Conservation (phyloP, 2,329 filamentous ascomycete species). For the Aspergillus aculeatus region DNA sequence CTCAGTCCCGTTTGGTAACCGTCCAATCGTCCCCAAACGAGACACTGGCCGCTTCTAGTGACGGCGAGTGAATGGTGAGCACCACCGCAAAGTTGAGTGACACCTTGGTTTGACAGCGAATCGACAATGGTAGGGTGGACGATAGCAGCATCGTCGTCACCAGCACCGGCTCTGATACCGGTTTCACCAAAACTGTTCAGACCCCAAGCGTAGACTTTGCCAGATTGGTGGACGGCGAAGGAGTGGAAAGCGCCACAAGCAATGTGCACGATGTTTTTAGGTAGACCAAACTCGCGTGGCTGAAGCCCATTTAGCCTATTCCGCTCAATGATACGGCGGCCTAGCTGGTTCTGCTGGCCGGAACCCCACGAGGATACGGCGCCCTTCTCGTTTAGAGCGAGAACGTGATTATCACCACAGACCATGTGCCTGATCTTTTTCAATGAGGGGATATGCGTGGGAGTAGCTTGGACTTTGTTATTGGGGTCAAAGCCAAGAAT, state of each 20-base stretch:
- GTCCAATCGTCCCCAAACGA: slow-evolving; percentile 62
- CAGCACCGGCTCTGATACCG: slow-evolving; percentile 62
- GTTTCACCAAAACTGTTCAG: slow-evolving; percentile 85
- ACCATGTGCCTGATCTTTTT: slow-evolving; percentile 56
- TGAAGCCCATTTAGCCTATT: slow-evolving; percentile 55
- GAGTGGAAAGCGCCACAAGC: slow-evolving; percentile 77
- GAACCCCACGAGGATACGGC: slow-evolving; percentile 65
- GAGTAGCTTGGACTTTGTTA: slow-evolving; percentile 46
- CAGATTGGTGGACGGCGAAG: slow-evolving; percentile 69
- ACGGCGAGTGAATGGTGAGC: slow-evolving; percentile 70
- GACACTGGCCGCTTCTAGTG: slow-evolving; percentile 54
- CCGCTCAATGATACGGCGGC: slow-evolving; percentile 61
- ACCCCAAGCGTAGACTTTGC: slow-evolving; percentile 76
- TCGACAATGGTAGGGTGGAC: slow-evolving; percentile 68
- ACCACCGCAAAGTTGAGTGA: slow-evolving; percentile 69
- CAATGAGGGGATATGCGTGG: slow-evolving; percentile 50
- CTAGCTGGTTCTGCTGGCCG: slow-evolving; percentile 68
- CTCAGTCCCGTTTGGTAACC: slow-evolving; percentile 62
- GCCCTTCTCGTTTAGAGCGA: slow-evolving; percentile 58
- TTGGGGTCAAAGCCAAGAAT: slow-evolving; percentile 57
- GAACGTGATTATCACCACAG: slow-evolving; percentile 58
- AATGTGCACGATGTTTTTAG: slow-evolving; percentile 59
- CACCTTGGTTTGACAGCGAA: slow-evolving; percentile 61
- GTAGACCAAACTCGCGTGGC: slow-evolving; percentile 59
- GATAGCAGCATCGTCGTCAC: slow-evolving; percentile 69